Conservation (phyloP, 306 rosid species). For the Malus fusca region DNA sequence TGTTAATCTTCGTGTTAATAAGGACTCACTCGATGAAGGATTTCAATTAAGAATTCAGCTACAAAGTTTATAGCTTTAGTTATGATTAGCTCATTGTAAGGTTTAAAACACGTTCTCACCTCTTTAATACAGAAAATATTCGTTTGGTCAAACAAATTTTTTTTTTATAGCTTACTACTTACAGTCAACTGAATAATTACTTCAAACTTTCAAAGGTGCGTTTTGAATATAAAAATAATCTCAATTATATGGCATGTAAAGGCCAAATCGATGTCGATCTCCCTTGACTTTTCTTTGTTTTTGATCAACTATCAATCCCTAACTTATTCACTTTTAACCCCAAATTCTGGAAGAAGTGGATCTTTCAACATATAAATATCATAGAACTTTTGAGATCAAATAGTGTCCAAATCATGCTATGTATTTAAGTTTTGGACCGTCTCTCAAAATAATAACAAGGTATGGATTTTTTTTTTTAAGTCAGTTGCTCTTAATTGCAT, state of each 20-base stretch:
- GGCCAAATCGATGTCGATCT: neutral
- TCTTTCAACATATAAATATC: neutral
- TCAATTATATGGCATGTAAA: neutral
- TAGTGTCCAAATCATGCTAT: neutral
- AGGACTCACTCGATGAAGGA: neutral
- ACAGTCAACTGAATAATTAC: neutral
- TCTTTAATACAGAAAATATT: no score
- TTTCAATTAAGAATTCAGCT: neutral
- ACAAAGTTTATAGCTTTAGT: no score
- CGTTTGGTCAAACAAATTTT: no score
- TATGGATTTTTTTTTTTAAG: neutral
- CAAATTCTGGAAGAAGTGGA: neutral
- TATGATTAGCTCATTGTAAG: no score
- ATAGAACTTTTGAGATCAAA: neutral
- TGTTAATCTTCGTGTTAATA: no score
- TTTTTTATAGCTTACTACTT: neutral
- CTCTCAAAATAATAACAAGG: neutral
- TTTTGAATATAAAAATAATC: no score
- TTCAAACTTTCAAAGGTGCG: no score
- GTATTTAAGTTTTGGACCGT: neutral
- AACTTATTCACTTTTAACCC: neutral
- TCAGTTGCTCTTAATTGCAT: neutral
- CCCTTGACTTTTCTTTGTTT: neutral
- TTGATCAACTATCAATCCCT: neutral
- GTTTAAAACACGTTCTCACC: fast-evolving